A percentile compares a stretch with the other conserved stretches of the same genome.
Evolutionary conservation across 257 asterid genomes (phyloP).

Genomic region (Plantago elongata): DNA sequence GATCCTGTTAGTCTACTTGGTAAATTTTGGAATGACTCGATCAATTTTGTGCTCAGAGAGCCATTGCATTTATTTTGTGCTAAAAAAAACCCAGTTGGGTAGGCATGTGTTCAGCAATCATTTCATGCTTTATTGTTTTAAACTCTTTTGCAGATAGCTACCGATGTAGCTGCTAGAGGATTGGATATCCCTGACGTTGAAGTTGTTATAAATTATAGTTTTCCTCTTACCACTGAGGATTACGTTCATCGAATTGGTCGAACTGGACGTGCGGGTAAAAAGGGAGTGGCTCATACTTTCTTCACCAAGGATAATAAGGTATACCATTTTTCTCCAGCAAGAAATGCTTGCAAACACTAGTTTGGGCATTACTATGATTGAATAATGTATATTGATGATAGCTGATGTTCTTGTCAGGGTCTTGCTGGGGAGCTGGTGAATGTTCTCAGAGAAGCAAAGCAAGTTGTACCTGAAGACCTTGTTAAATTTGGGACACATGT

Average conservation of each 20-base stretch:
- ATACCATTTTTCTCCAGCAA: conserved; percentile 2
- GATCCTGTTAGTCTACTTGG: background rate
- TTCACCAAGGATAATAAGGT: conserved; percentile 95
- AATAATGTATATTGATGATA: conserved; percentile 2
- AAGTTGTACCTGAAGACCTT: conserved; percentile 73
- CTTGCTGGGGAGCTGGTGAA: conserved; percentile 91
- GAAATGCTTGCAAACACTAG: background rate
- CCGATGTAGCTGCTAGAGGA: conserved; percentile 98
- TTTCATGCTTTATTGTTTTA: background rate
- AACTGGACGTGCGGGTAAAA: conserved; percentile 98
- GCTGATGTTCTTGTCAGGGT: conserved; percentile 40
- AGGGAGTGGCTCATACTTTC: conserved; percentile 99
- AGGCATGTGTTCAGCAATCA: background rate
- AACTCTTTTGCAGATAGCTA: conserved; percentile 69
- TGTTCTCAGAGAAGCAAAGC: conserved; percentile 92
- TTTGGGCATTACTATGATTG: background rate
- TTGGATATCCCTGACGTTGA: conserved; percentile 96
- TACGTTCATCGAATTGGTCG: conserved; percentile 97
- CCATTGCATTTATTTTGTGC: no score
- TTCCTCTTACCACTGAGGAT: conserved; percentile 95
- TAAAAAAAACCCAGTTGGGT: background rate
- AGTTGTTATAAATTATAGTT: conserved; percentile 93
- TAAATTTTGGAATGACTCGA: no score
- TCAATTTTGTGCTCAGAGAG: no score
- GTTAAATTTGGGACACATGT: conserved; percentile 96